phyloP scores from a whole-genome alignment of 441 rosid species.

The Mallotus repandus region DNA sequence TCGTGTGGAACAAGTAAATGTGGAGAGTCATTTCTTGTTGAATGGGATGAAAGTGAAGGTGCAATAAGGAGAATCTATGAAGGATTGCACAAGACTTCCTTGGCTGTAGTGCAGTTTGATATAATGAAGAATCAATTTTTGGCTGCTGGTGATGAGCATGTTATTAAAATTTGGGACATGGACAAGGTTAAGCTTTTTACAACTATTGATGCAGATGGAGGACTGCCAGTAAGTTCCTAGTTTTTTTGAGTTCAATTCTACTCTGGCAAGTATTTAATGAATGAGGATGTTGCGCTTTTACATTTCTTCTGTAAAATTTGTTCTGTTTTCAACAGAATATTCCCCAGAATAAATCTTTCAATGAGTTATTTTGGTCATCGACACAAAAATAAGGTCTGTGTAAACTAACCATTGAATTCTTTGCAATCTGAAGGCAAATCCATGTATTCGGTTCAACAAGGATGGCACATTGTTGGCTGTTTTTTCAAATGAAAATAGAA shows the following conservation, averaged over 20 bases:
- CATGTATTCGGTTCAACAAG: constrained; percentile 69
- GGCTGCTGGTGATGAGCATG: constrained; percentile 59
- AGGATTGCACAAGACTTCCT: constrained; percentile 45
- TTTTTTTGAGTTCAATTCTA: constrained; percentile 3
- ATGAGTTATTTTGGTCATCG: background rate
- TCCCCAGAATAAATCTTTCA: background rate
- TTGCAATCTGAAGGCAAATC: constrained; percentile 49
- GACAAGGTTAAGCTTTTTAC: constrained; percentile 43
- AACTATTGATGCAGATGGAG: constrained; percentile 47
- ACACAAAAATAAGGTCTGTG: background rate
- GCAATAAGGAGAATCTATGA: constrained; percentile 38
- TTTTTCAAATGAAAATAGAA: constrained; percentile 54
- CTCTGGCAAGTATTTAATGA: constrained; percentile 8
- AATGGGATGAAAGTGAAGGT: constrained; percentile 67
- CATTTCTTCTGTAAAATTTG: background rate
- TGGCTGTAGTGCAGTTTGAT: constrained; percentile 48
- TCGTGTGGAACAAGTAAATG: constrained; percentile 53
- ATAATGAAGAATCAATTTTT: constrained; percentile 41
- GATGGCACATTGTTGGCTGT: constrained; percentile 72
- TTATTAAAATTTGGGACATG: constrained; percentile 62
- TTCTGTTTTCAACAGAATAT: background rate
- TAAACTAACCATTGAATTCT: constrained; percentile 15
- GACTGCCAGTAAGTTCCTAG: constrained; percentile 43
- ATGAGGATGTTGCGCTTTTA: background rate
- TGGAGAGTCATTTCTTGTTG: constrained; percentile 57